phyloP scores from a whole-genome alignment of 2,329 filamentous ascomycete species.

The Elsinoe fawcettii region DNA sequence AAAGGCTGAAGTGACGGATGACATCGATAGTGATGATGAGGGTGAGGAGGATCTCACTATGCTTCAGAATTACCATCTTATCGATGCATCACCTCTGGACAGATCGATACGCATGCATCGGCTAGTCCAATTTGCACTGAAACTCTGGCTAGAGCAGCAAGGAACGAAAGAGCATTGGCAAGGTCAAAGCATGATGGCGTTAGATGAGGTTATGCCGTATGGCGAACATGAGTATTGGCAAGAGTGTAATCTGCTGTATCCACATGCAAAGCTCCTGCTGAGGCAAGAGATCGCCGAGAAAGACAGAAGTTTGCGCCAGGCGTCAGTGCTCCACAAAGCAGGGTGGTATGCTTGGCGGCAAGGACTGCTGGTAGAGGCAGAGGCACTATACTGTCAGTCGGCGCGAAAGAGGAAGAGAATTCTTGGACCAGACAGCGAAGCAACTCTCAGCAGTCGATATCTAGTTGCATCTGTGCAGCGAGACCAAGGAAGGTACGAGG shows the following conservation, averaged over 20 bases:
- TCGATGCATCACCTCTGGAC: not conserved
- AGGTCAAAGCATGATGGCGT: not conserved
- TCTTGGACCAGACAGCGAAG: too few relatives aligned
- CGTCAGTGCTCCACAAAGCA: not conserved
- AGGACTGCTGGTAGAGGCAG: not conserved
- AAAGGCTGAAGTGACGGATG: not conserved
- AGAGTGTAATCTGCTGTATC: constrained; percentile 19
- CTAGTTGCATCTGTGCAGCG: not conserved
- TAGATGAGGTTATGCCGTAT: constrained; percentile 17
- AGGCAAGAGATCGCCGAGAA: not conserved
- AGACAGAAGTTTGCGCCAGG: not conserved
- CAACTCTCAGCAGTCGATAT: not conserved
- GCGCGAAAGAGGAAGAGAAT: too few relatives aligned
- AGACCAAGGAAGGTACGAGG: too few relatives aligned
- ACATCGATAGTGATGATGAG: not conserved
- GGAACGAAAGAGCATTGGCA: constrained; percentile 13
- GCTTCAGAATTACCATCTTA: not conserved
- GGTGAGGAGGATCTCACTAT: not conserved
- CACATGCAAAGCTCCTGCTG: constrained; percentile 4
- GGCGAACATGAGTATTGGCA: constrained; percentile 15
- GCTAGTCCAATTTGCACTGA: constrained; percentile 27
- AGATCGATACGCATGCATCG: constrained; percentile 24
- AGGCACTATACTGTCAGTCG: too few relatives aligned
- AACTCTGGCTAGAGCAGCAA: constrained; percentile 24
- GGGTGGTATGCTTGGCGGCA: not conserved